Base-by-base conservation (phyloP, 768 basidiomycete genomes). In the Cubamyces sp. region DNA sequence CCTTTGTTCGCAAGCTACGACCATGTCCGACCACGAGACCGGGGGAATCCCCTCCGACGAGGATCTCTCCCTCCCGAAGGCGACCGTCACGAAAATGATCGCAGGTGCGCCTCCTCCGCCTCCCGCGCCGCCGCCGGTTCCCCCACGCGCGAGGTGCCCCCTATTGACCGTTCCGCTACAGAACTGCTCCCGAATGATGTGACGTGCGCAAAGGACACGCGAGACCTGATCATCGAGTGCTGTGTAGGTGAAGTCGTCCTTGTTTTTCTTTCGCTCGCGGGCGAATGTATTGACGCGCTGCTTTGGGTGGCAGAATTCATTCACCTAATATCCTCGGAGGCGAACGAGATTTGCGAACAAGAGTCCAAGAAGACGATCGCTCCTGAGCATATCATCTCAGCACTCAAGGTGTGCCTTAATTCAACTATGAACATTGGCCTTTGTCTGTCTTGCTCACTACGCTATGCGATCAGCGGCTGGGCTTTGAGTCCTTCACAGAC, bases 311-410 rank as follows among this genome's bases (percentile, higher is more conserved):
- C 76, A 99, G 97, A 99, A 81, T 99, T 98, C 74, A 96, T 99
- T 64, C 94, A 98, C 74, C 78, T 98, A 75, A 90, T 99, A 73
- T 96, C 97, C 18, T 94, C 95, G 9, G 94, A 98, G 73, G 94
- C 97, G 54, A 98, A 98, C 74, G 94, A 98, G 67, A 93, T 98
- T 64, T 99, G 97, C 71, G 97, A 98, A 72, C 90, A 94, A 73
- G 95, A 96, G 72, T 93, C 94, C 25, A 98, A 97, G 81, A 99
- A 99, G 80, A 99, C 97, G 0, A 98, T 99, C 69, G 91, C 94
- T 5, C 97, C 97, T 1, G 97, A 99, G 69, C 97, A 99, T 72
- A 95, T 98, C 46, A 90, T 98, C 30, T 79, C 83, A 23, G 97
- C 97, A 5, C 80, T 99, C 58, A 94, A 94, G 79, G 96, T 92